Evolutionary conservation across 2,329 filamentous ascomycete genomes (phyloP), one percentile per base, ranked within the genome.

Genomic region (Spiromastix sp.): DNA sequence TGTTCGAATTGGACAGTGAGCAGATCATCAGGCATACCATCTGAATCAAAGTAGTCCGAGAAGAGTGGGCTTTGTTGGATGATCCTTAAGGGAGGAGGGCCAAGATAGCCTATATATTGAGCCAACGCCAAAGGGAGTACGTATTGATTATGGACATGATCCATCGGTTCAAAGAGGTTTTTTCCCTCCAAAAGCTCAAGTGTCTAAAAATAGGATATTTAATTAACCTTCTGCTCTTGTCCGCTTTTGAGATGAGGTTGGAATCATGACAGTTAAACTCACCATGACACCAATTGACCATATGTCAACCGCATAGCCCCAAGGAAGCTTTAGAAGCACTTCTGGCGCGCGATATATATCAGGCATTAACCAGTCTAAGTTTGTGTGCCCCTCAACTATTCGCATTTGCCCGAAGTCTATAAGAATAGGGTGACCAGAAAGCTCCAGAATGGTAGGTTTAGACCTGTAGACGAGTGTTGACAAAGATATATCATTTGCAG

Each of bases 201-300:
- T 13, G 46, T 47, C 49, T 53, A 36, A 30, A 26, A 20, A 5
- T 34, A n/a, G n/a, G n/a, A n/a, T n/a, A n/a, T n/a, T n/a, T n/a
- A n/a, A n/a, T n/a, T n/a, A n/a, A n/a, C n/a, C n/a, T n/a, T n/a
- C n/a, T n/a, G n/a, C n/a, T n/a, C n/a, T n/a, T n/a, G n/a, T n/a
- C n/a, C n/a, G n/a, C n/a, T n/a, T n/a, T n/a, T 35, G 11, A 32
- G 25, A 13, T 34, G 31, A 3, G 32, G 20, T 39, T 33, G 11
- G 2, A 11, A 9, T 32, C 9, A 20, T 7, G 2, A 13, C 30
- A 20, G 5, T 19, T 18, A 13, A 13, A 36, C 39, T 42, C 42
- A 49, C 48, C 45, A 51, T 49, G 15, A 51, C 40, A 22, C 44
- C 49, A 15, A 51, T 34, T 2, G 45, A 46, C 50, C 50, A 53